phyloP scores from a whole-genome alignment of 345 rosid genomes.

The Pelargonium nanum region DNA sequence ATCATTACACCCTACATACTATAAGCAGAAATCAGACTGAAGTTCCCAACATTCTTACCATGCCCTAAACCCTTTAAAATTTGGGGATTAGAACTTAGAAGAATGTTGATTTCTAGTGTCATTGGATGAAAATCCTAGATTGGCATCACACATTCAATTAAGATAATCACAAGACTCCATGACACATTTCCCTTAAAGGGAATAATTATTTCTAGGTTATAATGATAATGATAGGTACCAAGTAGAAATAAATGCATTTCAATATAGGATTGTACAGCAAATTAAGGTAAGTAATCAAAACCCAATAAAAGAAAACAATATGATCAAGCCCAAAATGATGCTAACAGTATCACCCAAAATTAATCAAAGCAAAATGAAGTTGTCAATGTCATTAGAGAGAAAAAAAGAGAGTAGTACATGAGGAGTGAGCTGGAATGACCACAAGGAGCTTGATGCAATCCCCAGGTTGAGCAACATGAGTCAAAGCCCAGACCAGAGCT shows the following conservation, averaged over 20 bases:
- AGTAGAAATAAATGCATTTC: neutral
- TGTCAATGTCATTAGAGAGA: neutral
- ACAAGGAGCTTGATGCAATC: constrained; percentile 21
- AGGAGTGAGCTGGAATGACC: constrained; percentile 57
- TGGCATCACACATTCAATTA: no score
- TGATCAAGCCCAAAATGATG: neutral
- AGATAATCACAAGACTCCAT: no score
- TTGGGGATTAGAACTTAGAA: neutral
- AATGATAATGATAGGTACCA: no score
- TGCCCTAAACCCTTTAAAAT: no score
- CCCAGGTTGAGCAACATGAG: constrained; percentile 11
- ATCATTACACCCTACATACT: neutral
- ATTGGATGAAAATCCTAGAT: no score
- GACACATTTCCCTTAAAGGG: no score
- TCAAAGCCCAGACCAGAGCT: constrained; percentile 8
- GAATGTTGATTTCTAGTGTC: no score
- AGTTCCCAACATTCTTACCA: neutral
- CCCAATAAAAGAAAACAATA: neutral
- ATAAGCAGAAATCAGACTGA: neutral
- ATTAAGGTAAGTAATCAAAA: neutral
- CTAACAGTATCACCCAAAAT: no score
- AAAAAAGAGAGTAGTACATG: constrained; percentile 31
- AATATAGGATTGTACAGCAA: neutral
- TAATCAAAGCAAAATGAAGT: constrained; percentile 2
- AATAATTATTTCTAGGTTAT: no score